Base-by-base conservation (phyloP, 2,329 filamentous ascomycete species). In the Teratosphaeriaceae sp. region DNA sequence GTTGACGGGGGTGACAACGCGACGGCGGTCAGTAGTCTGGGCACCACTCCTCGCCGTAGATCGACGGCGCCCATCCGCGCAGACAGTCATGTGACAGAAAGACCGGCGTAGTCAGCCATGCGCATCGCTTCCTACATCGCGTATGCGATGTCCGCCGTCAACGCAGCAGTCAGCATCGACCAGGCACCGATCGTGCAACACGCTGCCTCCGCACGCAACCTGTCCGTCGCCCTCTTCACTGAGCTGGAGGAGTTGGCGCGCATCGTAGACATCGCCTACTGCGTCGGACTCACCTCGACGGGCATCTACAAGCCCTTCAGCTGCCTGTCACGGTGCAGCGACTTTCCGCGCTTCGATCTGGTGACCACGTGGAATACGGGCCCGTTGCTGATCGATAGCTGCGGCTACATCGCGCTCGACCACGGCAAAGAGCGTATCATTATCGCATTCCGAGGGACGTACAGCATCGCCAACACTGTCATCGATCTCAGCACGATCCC, bases 261-360 rank as follows among this genome's bases (percentile, higher is more conserved):
- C 42, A 76, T 97, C 20, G 90, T 96, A 49, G 92, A 98, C 63
- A 92, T 97, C 46, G 74, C 88, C 37, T 97, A 97, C 67, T 98
- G 92, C 64, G 85, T 97, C 45, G 88, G 89, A 48, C 82, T 77
- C 4, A 83, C 85, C 0, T 89, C 88, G 9, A 76, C 94, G 43
- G 92, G 90, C 29, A 82, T 98, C 48, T 73, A 75, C 38, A 80
- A 82, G 52, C 92, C 92, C 0, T 98, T 98, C 63, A 68, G 75
- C 23, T 98, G 92, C 65, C 76, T 82, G 12, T 92, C 85, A 46
- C 84, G 86, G 52, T 98, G 92, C 67, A 71, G 72, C 27, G 88
- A 96, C 44, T 96, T 97, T 50, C 79, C 85, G 1, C 71, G 74
- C 3, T 81, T 97, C 53, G 82, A 87, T 49, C 75, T 98, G 23